Evolutionary conservation across 2,329 filamentous ascomycete species (phyloP).

Genomic region (Bipolaris victoriae): DNA sequence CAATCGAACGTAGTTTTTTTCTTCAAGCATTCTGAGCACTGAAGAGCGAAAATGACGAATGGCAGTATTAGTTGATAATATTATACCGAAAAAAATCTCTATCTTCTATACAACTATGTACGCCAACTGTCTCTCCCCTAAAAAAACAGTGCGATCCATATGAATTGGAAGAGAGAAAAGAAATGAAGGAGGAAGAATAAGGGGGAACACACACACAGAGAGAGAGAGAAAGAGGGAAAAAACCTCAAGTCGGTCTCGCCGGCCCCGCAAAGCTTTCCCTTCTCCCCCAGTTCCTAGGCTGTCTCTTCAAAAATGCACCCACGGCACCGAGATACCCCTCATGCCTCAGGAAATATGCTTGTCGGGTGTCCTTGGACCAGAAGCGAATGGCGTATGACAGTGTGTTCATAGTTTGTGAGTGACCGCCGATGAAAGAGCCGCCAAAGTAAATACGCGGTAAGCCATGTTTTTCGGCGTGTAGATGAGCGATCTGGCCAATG

Average conservation of each 20-base stretch:
- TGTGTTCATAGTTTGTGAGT: constrained; percentile 97
- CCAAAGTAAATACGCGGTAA: constrained; percentile 96
- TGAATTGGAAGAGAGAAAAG: no score
- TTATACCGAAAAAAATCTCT: no score
- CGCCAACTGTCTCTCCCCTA: no score
- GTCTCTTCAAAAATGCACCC: constrained; percentile 89
- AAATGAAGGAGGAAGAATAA: no score
- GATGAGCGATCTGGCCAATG: constrained; percentile 94
- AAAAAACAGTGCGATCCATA: no score
- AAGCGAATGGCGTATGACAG: constrained; percentile 96
- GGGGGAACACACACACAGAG: no score
- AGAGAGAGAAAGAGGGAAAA: neutral
- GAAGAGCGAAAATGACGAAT: no score
- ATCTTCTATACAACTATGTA: no score
- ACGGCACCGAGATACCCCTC: constrained; percentile 95
- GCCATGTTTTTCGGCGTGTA: constrained; percentile 95
- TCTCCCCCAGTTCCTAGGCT: constrained; percentile 89
- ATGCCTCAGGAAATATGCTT: constrained; percentile 93
- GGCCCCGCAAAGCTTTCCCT: constrained; percentile 68
- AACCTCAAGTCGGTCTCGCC: neutral
- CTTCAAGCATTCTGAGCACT: no score
- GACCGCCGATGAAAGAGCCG: constrained; percentile 93
- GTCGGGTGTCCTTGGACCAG: constrained; percentile 92
- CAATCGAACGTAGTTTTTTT: no score
- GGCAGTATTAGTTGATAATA: no score